Evolutionary conservation across 768 basidiomycete genomes (phyloP), one percentile per base, ranked within the genome.

Genomic region (Phallus indusiatus): DNA sequence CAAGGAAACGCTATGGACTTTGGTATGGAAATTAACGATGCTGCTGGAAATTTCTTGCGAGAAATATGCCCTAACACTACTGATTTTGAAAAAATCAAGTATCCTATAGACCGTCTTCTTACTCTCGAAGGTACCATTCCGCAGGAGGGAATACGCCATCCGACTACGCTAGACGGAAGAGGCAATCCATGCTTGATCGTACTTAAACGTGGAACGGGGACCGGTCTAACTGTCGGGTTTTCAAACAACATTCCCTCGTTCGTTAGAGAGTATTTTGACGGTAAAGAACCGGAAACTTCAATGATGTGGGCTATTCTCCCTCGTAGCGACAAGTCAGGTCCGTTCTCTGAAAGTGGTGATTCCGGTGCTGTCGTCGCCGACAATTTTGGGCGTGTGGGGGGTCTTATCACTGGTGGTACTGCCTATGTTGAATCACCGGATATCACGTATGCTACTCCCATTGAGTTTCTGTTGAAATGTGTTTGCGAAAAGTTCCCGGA

Each of bases 181-280:
- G 70, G 69, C 36, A 56, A 74, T 17, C 64, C 62, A 20, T 67
- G 67, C 63, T 60, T 70, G 57, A 61, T 72, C n/a, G 75, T 75
- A 62, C 54, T 57, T 20, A 76, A 77, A 60, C 64, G 71, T 64
- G 75, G 76, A 33, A 64, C 58, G 58, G 64, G 67, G n/a, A 74
- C 74, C 36, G 66, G 70, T 47, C 64, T 74, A 54, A 78, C 75
- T 8, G 35, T 76, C 10, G 74, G 76, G 18, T 68, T 69, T 61
- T 12, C 47, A 11, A 63, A 49, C 37, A 60, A 53, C 18, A 35
- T 67, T 10, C n/a, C 42, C 12, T 66, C 66, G 4, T 65, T 63
- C 60, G 55, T 46, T 46, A 34, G 60, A n/a, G 42, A n/a, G 22
- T 59, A 63, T 42, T 64, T 60, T 56, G 47, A 33, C 4, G 53